A percentile compares a stretch with the other conserved stretches of the same genome.
Evolutionary conservation across 2,329 filamentous ascomycete genomes (phyloP).

Genomic region (Paraconiothyrium brasiliense): DNA sequence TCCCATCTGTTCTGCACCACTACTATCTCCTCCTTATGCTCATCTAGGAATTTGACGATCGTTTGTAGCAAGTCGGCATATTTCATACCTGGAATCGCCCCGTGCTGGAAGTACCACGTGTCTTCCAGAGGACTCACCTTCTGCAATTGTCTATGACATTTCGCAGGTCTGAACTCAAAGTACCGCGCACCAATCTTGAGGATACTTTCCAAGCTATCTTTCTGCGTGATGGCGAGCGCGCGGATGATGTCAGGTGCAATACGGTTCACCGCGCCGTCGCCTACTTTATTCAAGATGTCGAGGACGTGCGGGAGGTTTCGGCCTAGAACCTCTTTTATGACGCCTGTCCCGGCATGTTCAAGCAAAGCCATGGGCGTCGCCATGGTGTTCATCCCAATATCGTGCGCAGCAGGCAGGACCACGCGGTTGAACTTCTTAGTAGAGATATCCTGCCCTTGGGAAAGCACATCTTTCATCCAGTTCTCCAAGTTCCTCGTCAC

Average conservation of each 20-base stretch:
- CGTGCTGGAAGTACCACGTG: conserved; percentile 61
- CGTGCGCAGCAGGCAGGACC: conserved; percentile 59
- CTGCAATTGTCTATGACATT: conserved; percentile 56
- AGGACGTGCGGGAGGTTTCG: conserved; percentile 34
- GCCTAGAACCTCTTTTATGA: conserved; percentile 44
- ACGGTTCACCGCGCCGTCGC: conserved; percentile 36
- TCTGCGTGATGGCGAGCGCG: conserved; percentile 62
- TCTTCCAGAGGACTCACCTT: conserved; percentile 52
- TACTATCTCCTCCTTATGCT: conserved; percentile 57
- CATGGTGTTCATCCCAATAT: conserved; percentile 64
- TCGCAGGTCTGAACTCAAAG: conserved; percentile 63
- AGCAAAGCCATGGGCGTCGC: conserved; percentile 53
- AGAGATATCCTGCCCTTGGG: conserved; percentile 51
- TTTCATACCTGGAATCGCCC: conserved; percentile 61
- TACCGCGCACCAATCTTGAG: conserved; percentile 60
- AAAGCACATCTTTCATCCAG: conserved; percentile 58
- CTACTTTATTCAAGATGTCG: conserved; percentile 39
- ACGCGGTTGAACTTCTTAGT: conserved; percentile 54
- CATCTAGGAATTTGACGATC: conserved; percentile 53
- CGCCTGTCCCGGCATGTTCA: conserved; percentile 42
- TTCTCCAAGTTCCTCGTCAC: conserved; percentile 54
- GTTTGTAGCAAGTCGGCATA: conserved; percentile 57
- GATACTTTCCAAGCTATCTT: conserved; percentile 57
- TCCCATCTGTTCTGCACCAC: conserved; percentile 63
- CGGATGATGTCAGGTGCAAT: conserved; percentile 56